Conservation (phyloP, 2,329 filamentous ascomycete species). For the Ophiostoma angusticollis region DNA sequence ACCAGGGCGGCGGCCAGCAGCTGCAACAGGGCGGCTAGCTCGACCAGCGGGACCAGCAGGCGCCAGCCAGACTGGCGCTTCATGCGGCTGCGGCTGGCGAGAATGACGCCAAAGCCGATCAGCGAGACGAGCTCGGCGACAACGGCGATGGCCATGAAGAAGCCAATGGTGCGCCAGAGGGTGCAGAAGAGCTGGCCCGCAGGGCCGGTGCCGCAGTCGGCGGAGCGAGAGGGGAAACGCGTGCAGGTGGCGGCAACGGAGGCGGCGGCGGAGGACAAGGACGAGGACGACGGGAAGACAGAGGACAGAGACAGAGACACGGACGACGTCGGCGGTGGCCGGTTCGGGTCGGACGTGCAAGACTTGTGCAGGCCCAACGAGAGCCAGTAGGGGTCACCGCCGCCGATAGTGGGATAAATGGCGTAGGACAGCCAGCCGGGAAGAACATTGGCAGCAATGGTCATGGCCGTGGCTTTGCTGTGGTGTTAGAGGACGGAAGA, state of each 20-base stretch:
- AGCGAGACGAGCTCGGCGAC: slow-evolving; percentile 71
- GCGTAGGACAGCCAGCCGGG: slow-evolving; percentile 60
- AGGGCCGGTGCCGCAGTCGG: slow-evolving; percentile 46
- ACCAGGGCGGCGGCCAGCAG: slow-evolving; percentile 70
- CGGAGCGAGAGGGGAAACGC: slow-evolving; percentile 54
- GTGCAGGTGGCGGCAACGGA: slow-evolving; percentile 44
- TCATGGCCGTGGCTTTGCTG: slow-evolving; percentile 62
- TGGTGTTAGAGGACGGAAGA: slow-evolving; percentile 20
- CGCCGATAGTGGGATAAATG: slow-evolving; percentile 30
- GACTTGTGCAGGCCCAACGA: slow-evolving; percentile 68
- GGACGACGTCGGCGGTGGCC: neutral
- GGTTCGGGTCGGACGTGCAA: slow-evolving; percentile 55
- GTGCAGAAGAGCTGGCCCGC: slow-evolving; percentile 61
- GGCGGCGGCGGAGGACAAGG: neutral
- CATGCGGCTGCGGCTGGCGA: slow-evolving; percentile 78
- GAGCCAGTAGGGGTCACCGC: slow-evolving; percentile 36
- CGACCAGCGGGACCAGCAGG: slow-evolving; percentile 53
- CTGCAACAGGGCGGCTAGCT: slow-evolving; percentile 54
- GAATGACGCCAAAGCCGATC: slow-evolving; percentile 65
- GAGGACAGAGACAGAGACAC: neutral
- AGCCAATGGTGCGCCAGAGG: slow-evolving; percentile 81
- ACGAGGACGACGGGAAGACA: neutral
- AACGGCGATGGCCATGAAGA: slow-evolving; percentile 72
- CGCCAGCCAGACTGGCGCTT: slow-evolving; percentile 76
- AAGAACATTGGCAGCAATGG: slow-evolving; percentile 53